A percentile compares a stretch with the other conserved stretches of the same genome.
phyloP scores from a whole-genome alignment of 208 protist genomes.

The Endotrypanum monterogeii region DNA sequence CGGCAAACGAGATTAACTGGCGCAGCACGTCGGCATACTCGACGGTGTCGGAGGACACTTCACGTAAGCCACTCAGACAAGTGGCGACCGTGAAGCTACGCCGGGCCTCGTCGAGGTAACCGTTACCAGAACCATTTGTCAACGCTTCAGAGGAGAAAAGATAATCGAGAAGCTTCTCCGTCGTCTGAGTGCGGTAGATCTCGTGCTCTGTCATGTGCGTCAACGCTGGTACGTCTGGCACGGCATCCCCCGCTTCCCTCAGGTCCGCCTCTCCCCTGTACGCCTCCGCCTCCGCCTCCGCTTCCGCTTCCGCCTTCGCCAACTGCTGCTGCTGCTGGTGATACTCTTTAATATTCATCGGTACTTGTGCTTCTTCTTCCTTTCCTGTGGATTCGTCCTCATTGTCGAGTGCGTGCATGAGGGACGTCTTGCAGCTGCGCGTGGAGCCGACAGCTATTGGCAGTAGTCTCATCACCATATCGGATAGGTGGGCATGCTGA shows the following conservation, averaged over 20 bases:
- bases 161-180: slow-evolving; percentile 23
- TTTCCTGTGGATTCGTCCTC: slow-evolving; percentile 1
- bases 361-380: not conserved
- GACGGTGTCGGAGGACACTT: slow-evolving; percentile 16
- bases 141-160: slow-evolving; percentile 4
- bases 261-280: no score
- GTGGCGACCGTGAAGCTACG: slow-evolving; percentile 18
- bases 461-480: slow-evolving; percentile 16
- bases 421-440: slow-evolving; percentile 20
- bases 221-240: not conserved
- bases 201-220: slow-evolving; percentile 9
- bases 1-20: not conserved
- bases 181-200: slow-evolving; percentile 5
- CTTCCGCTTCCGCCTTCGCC: not conserved
- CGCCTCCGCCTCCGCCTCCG: no score
- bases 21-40: slow-evolving; percentile 26
- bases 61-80: slow-evolving; percentile 28
- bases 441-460: slow-evolving; percentile 25
- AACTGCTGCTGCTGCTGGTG: not conserved
- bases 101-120: slow-evolving; percentile 5
- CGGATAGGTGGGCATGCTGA: slow-evolving; percentile 11
- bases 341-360: not conserved
- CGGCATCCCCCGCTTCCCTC: not conserved
- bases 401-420: slow-evolving; percentile 5
- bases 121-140: not conserved